Percentiles rank a stretch among this genome's conserved stretches.
phyloP scores from a whole-genome alignment of 2,329 filamentous ascomycete genomes.

The Fusarium buxicola region DNA sequence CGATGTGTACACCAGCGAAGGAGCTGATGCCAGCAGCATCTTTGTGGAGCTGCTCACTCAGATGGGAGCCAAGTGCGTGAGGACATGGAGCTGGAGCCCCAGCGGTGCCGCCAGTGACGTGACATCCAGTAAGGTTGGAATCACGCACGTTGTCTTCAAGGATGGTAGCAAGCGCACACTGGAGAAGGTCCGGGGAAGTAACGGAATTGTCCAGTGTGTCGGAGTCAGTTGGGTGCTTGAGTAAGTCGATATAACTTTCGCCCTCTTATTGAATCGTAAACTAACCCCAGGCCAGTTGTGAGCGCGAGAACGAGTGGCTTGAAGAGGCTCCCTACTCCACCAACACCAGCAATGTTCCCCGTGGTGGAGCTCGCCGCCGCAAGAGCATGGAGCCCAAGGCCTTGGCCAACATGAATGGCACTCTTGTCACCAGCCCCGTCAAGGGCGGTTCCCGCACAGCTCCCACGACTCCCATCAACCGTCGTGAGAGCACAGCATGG shows the following conservation, averaged over 20 bases:
- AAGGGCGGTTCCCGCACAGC: constrained; percentile 52
- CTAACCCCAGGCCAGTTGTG: constrained; percentile 67
- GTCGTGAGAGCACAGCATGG: constrained; percentile 67
- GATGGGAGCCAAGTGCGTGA: constrained; percentile 85
- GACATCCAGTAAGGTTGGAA: constrained; percentile 69
- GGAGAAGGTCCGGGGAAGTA: constrained; percentile 79
- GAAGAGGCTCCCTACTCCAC: constrained; percentile 78
- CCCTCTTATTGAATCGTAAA: background rate
- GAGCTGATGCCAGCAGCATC: constrained; percentile 82
- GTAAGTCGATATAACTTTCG: constrained; percentile 62
- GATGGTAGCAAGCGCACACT: constrained; percentile 84
- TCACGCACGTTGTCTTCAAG: constrained; percentile 92
- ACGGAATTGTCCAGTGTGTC: constrained; percentile 84
- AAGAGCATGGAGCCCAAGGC: constrained; percentile 85
- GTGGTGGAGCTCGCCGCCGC: constrained; percentile 76
- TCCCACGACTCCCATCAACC: constrained; percentile 62
- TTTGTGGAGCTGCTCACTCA: constrained; percentile 83
- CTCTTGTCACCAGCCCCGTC: constrained; percentile 61
- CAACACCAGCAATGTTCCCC: constrained; percentile 74
- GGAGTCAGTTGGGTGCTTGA: constrained; percentile 91
- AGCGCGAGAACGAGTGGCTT: constrained; percentile 80
- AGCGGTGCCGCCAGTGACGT: constrained; percentile 51
- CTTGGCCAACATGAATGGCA: constrained; percentile 76
- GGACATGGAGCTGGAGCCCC: constrained; percentile 80
- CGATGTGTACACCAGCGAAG: constrained; percentile 85